Percentiles rank a stretch among this genome's conserved stretches.
These are phyloP conservation scores for Neopestalotiopsis sp. DNA, from an alignment of 2,329 filamentous ascomycete genomes.

Conservation along the genomic window DNA sequence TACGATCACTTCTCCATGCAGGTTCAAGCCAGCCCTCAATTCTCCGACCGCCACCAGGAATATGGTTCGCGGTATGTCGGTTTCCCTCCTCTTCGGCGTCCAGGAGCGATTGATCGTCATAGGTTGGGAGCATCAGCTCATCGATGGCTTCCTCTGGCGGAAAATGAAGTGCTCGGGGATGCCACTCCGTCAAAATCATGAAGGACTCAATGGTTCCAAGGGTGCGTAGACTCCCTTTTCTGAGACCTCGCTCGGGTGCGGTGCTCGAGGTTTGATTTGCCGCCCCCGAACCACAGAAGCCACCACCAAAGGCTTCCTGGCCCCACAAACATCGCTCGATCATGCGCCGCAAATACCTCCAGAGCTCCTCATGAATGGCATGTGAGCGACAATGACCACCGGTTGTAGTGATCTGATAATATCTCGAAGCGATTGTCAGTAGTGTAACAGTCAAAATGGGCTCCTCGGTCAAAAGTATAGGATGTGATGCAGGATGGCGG, in stretches of 20 bases:
- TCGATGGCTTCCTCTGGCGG: slow-evolving; percentile 79
- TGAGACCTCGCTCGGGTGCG: slow-evolving; percentile 71
- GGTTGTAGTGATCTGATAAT: slow-evolving; percentile 79
- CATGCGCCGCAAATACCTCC: slow-evolving; percentile 93
- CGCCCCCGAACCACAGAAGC: slow-evolving; percentile 76
- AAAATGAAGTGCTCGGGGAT: slow-evolving; percentile 92
- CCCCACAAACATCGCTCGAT: slow-evolving; percentile 95
- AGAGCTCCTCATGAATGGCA: slow-evolving; percentile 92
- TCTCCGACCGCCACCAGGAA: slow-evolving; percentile 75
- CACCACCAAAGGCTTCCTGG: slow-evolving; percentile 92
- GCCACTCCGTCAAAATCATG: slow-evolving; percentile 95
- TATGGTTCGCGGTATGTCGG: slow-evolving; percentile 40
- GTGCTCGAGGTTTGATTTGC: slow-evolving; percentile 69
- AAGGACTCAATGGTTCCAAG: slow-evolving; percentile 93
- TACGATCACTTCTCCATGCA: slow-evolving; percentile 90
- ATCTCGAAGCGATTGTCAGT: slow-evolving; percentile 88
- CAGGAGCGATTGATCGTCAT: slow-evolving; percentile 50
- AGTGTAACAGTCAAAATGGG: slow-evolving; percentile 92
- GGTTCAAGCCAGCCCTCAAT: slow-evolving; percentile 98
- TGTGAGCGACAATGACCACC: slow-evolving; percentile 84
- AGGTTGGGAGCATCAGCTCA: slow-evolving; percentile 69
- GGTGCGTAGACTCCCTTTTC: slow-evolving; percentile 82
- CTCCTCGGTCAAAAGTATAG: slow-evolving; percentile 83
- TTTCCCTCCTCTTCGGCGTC: slow-evolving; percentile 47
- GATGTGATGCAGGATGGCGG: slow-evolving; percentile 79